Base-by-base conservation (phyloP, 345 rosid genomes). In the Geranium brycei region DNA sequence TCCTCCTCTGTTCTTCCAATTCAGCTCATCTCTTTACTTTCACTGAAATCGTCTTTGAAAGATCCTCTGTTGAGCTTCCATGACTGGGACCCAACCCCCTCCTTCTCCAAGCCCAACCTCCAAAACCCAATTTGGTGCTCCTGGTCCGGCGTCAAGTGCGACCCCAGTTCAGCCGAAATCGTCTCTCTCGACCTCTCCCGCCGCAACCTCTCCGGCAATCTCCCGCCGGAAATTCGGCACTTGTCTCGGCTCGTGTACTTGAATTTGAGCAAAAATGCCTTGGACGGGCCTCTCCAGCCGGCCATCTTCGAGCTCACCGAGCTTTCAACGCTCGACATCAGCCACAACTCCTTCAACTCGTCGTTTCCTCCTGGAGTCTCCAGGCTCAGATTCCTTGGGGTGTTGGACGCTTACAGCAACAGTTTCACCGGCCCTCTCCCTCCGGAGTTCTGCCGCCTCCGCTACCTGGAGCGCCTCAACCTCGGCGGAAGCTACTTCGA, bases 401-500 rank as follows among this genome's bases (percentile, higher is more conserved):
- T 81, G 58, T 76, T 93, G 72, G 77, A 83, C 61, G 99, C 89
- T 0, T 93, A 71, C 76, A 90, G 89, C 75, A 93, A 90, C 76
- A 79, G 73, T 69, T 90, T 93, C 81, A 77, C 76, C 1, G 97
- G 99, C 6, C 72, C 76, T 0, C 59, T 90, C 2, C 95, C 96
- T 4, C 30, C 13, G 2, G 99, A 86, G 13, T 60, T 90, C 17
- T 40, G 76, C 31, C 63, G 64, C 31, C 76, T 90, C 16, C 84
- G 70, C 65, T 85, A 67, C 80, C 72, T 93, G 56, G 91, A 93
- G 81, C 76, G 73, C 73, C 91, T 90, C 72, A 93, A 90, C 73
- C 83, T 93, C 7, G 93, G 96, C 1, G 99, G 99, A 13, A 93
- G 96, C 82, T 93, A 86, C 83, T 93, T 93, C 62, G 76, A 77